Percentiles rank a stretch among this genome's conserved stretches.
These are phyloP conservation scores for Chlamydomonas applanata DNA, from an alignment of 139 green algal species.

Conservation along the genomic window DNA sequence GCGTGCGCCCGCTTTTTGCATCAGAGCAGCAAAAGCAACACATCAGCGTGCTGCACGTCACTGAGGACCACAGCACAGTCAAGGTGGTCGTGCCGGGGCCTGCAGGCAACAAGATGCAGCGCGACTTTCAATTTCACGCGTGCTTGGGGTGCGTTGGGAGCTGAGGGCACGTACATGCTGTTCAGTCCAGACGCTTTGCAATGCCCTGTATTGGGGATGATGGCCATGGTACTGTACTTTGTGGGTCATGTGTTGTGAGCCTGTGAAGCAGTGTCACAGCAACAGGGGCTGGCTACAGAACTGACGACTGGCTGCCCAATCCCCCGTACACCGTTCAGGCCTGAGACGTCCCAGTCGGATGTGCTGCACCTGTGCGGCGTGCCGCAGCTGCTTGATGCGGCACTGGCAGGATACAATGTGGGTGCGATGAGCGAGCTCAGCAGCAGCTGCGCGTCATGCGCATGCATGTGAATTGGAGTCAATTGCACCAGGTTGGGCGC, in stretches of 20 bases:
- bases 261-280: no score
- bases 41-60: constrained; percentile 40
- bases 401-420: constrained; percentile 79
- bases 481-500: no score
- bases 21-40: constrained; percentile 37
- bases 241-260: no score
- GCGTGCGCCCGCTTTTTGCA: constrained; percentile 52
- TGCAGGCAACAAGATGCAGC: constrained; percentile 51
- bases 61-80: constrained; percentile 39
- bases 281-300: no score
- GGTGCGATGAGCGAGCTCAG: no score
- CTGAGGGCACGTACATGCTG: no score
- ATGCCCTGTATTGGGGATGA: no score
- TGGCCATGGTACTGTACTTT: no score
- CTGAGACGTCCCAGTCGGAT: constrained; percentile 51
- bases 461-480: no score
- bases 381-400: constrained; percentile 79
- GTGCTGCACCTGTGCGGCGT: constrained; percentile 64
- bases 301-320: neutral
- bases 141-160: constrained; percentile 46
- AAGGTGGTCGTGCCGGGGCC: constrained; percentile 60
- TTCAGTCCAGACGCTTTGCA: no score
- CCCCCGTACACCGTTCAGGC: neutral
- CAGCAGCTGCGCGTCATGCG: no score
- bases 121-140: constrained; percentile 65